Percentiles rank a stretch among this genome's conserved stretches.
phyloP scores from a whole-genome alignment of 2,329 filamentous ascomycete species.

The Cordyceps fumosorosea region DNA sequence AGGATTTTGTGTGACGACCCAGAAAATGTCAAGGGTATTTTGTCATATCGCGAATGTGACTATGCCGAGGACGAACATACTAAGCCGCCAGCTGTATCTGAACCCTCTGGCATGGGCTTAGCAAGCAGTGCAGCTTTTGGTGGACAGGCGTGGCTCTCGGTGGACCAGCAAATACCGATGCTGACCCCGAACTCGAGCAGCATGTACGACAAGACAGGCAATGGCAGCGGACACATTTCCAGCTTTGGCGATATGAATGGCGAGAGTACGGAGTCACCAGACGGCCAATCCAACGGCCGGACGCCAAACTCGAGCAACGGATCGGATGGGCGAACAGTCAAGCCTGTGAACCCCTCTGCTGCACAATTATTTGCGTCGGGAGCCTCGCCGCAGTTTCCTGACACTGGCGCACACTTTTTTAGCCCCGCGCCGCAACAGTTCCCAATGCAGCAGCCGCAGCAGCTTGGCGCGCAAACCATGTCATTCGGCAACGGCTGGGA shows the following conservation, averaged over 20 bases:
- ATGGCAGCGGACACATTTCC: slow-evolving; percentile 22
- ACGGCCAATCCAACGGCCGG: slow-evolving; percentile 45
- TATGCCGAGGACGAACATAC: slow-evolving; percentile 37
- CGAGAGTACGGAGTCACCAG: slow-evolving; percentile 43
- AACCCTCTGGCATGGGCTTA: slow-evolving; percentile 7
- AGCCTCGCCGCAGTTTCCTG: slow-evolving; percentile 3
- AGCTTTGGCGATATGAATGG: slow-evolving; percentile 40
- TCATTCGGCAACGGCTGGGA: slow-evolving; percentile 35
- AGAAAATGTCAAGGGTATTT: slow-evolving; percentile 33
- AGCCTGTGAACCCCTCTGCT: neutral
- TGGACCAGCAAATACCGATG: slow-evolving; percentile 33
- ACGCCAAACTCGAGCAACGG: slow-evolving; percentile 51
- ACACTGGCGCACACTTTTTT: slow-evolving; percentile 4
- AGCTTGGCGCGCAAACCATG: neutral
- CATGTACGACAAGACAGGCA: slow-evolving; percentile 28
- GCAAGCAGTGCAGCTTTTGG: slow-evolving; percentile 20
- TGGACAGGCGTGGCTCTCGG: slow-evolving; percentile 31
- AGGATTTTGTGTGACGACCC: slow-evolving; percentile 28
- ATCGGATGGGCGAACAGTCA: slow-evolving; percentile 16
- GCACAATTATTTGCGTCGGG: neutral
- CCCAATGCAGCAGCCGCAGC: slow-evolving; percentile 2
- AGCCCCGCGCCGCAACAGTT: neutral
- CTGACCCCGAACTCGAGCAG: slow-evolving; percentile 28
- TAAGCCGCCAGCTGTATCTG: slow-evolving; percentile 23
- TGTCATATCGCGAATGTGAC: slow-evolving; percentile 39